Base-by-base conservation (phyloP, 257 asterid genomes). In the Scutellaria minor region DNA sequence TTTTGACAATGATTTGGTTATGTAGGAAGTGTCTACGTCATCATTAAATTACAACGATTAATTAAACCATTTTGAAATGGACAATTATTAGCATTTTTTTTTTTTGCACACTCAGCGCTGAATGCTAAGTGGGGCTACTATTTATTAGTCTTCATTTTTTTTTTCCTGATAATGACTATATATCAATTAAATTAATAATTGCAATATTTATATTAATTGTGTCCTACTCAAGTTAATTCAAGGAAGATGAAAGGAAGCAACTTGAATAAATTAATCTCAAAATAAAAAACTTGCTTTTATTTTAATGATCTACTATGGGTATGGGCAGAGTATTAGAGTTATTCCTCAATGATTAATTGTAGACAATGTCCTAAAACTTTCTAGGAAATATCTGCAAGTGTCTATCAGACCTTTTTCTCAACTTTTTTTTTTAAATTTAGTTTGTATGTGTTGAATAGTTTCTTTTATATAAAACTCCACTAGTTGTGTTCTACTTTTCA, bases 1-100 rank as follows among this genome's bases (percentile, higher is more conserved):
- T 46, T 66, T 20, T 57, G 63, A 77, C 80, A 81, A 87, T 85
- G 88, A 83, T 85, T 81, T 82, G 81, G 64, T 70, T 63, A 55
- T 70, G 62, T 77, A 61, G 48, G 62, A 68, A 56, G 74, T 75
- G 76, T 18, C 75, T 68, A 76, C 82, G 61, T 70, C 80, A 80
- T 53, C 79, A 75, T 71, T 53, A 75, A 64, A 57, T 56, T 53
- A 71, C 54, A 6, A 4, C 40, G 31, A 50, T 42, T 59, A 58
- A 68, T 60, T 62, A 69, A 69, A 45, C 41, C 2, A 24, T 9
- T 70, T 63, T n/a, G 15, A 60, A 66, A 74, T 73, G 18, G 51
- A 66, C 79, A 66, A 66, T 75, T 61, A 44, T 24, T 64, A 39
- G 48, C 50, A 41, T 64, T 18, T 18, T 57, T 13, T 31, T 57